Conservation (phyloP, 225 moss, liverwort and hornwort species). For the Climacium dendroides region DNA sequence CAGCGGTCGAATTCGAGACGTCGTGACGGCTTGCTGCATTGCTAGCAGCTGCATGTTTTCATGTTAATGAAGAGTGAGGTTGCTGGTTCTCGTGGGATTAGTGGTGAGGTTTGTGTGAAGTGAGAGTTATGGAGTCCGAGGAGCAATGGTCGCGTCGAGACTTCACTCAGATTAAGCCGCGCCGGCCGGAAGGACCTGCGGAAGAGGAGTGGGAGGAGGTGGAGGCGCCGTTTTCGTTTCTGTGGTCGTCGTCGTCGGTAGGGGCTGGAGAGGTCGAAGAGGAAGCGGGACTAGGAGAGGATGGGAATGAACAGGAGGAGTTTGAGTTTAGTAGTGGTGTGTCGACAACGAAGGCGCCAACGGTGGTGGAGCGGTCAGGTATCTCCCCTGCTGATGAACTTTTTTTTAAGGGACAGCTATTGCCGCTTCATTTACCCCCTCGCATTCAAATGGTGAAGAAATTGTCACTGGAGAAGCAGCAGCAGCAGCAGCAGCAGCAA, state of each 20-base stretch:
- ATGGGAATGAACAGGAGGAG: conserved; percentile 6
- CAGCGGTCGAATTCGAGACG: neutral
- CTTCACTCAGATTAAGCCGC: conserved; percentile 46
- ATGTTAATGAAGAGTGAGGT: neutral
- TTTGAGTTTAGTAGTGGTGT: conserved; percentile 27
- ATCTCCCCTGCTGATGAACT: conserved; percentile 52
- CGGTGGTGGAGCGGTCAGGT: conserved; percentile 13
- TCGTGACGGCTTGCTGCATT: neutral
- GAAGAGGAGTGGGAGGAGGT: conserved; percentile 23
- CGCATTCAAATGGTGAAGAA: conserved; percentile 60
- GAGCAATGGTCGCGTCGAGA: conserved; percentile 37
- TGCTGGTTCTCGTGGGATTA: neutral
- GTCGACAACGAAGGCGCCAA: neutral
- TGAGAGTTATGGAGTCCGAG: conserved; percentile 10
- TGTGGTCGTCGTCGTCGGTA: neutral
- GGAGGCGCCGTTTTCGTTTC: conserved; percentile 21
- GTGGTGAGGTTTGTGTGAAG: neutral
- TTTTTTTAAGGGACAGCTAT: conserved; percentile 37
- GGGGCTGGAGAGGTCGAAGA: neutral
- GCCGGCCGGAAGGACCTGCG: conserved; percentile 31
- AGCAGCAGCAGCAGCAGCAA: neutral
- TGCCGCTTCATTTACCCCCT: conserved; percentile 45
- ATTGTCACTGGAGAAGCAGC: conserved; percentile 26
- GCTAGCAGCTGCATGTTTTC: neutral
- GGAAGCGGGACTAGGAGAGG: neutral